Evolutionary conservation across 257 asterid species (phyloP).

Genomic region (Solanum pinnatisectum): DNA sequence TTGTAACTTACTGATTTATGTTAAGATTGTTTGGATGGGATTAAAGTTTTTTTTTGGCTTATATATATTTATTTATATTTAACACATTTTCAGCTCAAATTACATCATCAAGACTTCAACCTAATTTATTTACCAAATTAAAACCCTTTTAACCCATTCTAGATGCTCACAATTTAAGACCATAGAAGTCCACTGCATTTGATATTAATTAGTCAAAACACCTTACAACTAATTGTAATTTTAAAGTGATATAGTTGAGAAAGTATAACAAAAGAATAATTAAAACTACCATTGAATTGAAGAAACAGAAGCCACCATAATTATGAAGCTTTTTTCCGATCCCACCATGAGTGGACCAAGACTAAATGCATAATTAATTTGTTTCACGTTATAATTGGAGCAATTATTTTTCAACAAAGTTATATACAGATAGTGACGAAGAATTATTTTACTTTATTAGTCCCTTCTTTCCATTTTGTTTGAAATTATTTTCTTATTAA

Average conservation of each 20-base stretch:
- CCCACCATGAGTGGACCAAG: background rate
- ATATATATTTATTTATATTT: too few relatives aligned
- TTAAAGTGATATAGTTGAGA: background rate
- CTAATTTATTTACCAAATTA: background rate
- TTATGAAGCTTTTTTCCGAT: background rate
- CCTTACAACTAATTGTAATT: background rate
- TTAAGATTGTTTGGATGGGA: background rate
- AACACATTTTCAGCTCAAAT: background rate
- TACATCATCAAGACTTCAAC: background rate
- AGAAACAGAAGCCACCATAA: background rate
- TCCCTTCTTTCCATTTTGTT: too few relatives aligned
- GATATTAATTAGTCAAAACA: background rate
- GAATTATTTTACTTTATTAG: too few relatives aligned
- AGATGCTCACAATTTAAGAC: background rate
- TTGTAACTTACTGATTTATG: too few relatives aligned
- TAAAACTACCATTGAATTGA: background rate
- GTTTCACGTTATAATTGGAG: background rate
- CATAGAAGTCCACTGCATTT: background rate
- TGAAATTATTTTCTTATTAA: too few relatives aligned
- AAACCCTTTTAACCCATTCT: background rate
- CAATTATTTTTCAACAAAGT: background rate
- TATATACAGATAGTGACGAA: too few relatives aligned
- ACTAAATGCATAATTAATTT: background rate
- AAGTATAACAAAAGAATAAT: background rate
- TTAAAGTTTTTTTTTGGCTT: too few relatives aligned